A percentile compares a stretch with the other conserved stretches of the same genome.
phyloP scores from a whole-genome alignment of 2,329 filamentous ascomycete species.

The Diaporthe vexans region DNA sequence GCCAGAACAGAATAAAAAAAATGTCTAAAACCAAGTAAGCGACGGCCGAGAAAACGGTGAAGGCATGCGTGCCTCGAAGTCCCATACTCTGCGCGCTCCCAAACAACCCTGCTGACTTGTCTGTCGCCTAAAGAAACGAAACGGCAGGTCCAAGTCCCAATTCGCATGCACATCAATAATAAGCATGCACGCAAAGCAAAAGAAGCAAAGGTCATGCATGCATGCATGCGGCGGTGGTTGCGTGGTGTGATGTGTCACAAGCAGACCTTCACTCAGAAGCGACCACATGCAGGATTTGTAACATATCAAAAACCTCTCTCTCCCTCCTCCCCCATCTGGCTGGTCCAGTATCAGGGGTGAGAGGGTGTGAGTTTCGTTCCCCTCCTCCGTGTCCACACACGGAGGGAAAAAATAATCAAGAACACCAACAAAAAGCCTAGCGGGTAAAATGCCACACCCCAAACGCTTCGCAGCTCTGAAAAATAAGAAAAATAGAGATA shows the following conservation, averaged over 20 bases:
- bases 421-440: slow-evolving; percentile 28
- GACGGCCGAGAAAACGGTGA: too few species aligned
- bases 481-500: not conserved
- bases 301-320: not conserved
- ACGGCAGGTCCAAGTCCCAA: not conserved
- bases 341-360: too few species aligned
- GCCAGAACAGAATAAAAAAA: not conserved
- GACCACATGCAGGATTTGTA: slow-evolving; percentile 1
- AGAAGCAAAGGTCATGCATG: slow-evolving; percentile 20
- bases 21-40: too few species aligned
- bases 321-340: too few species aligned
- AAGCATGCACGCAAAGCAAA: not conserved
- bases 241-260: not conserved
- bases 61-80: too few species aligned
- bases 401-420: not conserved
- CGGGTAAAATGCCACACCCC: not conserved
- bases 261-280: slow-evolving; percentile 8
- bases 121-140: too few species aligned
- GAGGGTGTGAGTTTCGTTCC: too few species aligned
- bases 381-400: not conserved
- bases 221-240: too few species aligned
- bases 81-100: not conserved
- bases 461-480: slow-evolving; percentile 11
- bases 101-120: not conserved
- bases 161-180: too few species aligned